Conservation (phyloP, 768 basidiomycete species). For the Leccinum aurantiacum region DNA sequence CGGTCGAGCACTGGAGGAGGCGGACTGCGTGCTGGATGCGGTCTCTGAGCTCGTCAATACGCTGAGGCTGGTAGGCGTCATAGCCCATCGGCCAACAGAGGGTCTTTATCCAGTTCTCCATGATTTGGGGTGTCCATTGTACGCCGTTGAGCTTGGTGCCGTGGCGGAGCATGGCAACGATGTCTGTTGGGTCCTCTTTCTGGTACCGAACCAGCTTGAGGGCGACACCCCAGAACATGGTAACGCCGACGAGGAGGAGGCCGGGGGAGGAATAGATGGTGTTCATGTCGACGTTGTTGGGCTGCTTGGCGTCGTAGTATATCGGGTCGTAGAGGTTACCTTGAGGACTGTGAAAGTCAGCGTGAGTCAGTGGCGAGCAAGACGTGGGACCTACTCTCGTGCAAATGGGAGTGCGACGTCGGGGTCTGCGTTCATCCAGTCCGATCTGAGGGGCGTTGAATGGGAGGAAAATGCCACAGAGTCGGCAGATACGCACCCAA, state of each 20-base stretch:
- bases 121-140: constrained; percentile 52
- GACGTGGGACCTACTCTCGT: constrained; percentile 45
- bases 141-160: constrained; percentile 52
- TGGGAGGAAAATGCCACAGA: not conserved
- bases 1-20: constrained; percentile 23
- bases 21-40: constrained; percentile 57
- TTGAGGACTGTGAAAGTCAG: constrained; percentile 18
- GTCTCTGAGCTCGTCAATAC: constrained; percentile 44
- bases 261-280: constrained; percentile 60
- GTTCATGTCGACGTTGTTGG: constrained; percentile 51
- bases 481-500: constrained; percentile 39
- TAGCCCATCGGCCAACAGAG: constrained; percentile 70
- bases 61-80: constrained; percentile 42
- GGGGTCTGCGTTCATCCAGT: constrained; percentile 80
- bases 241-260: constrained; percentile 57
- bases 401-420: constrained; percentile 71
- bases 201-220: constrained; percentile 70
- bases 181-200: constrained; percentile 62
- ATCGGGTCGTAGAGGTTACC: constrained; percentile 57
- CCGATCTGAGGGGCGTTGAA: constrained; percentile 29
- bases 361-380: constrained; percentile 3
- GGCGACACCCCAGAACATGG: constrained; percentile 71
- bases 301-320: constrained; percentile 49
- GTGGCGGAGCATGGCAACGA: constrained; percentile 64
- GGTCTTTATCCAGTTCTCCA: constrained; percentile 58